Conservation (phyloP, 2,329 filamentous ascomycete genomes). For the Sporothrix globosa region DNA sequence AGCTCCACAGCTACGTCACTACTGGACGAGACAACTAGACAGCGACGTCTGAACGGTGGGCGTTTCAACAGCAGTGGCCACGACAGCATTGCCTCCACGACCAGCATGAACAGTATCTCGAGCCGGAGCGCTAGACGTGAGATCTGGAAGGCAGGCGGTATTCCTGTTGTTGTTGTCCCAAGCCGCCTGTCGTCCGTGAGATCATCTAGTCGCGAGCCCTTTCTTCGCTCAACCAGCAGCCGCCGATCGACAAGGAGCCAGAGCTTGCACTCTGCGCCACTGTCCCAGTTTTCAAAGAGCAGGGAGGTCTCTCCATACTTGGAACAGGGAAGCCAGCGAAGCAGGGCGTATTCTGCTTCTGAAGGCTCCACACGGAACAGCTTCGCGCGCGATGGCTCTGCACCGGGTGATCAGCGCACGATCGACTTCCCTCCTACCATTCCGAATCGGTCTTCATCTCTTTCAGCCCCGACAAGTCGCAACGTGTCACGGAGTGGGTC, state of each 20-base stretch:
- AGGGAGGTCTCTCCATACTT: conserved; percentile 51
- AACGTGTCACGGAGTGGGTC: conserved; percentile 56
- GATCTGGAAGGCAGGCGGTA: conserved; percentile 61
- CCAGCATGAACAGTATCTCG: conserved; percentile 54
- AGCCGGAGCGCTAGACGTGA: conserved; percentile 62
- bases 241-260: conserved; percentile 57
- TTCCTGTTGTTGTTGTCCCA: conserved; percentile 66
- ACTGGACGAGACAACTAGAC: conserved; percentile 39
- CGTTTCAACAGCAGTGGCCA: conserved; percentile 43
- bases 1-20: conserved; percentile 51
- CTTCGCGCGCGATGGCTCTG: conserved; percentile 43
- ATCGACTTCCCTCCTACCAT: conserved; percentile 64
- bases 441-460: conserved; percentile 61
- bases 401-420: conserved; percentile 55
- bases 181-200: conserved; percentile 59
- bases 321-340: conserved; percentile 48
- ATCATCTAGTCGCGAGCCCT: conserved; percentile 54
- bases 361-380: conserved; percentile 48
- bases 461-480: conserved; percentile 65
- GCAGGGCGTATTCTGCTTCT: conserved; percentile 52
- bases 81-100: conserved; percentile 55
- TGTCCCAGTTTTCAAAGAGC: conserved; percentile 48
- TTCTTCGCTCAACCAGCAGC: conserved; percentile 65
- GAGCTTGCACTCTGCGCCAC: conserved; percentile 55
- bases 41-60: conserved; percentile 40